Evolutionary conservation across 1,284 basidiomycete genomes (phyloP), one percentile per base, ranked within the genome.

Genomic region (Boletus sp.): DNA sequence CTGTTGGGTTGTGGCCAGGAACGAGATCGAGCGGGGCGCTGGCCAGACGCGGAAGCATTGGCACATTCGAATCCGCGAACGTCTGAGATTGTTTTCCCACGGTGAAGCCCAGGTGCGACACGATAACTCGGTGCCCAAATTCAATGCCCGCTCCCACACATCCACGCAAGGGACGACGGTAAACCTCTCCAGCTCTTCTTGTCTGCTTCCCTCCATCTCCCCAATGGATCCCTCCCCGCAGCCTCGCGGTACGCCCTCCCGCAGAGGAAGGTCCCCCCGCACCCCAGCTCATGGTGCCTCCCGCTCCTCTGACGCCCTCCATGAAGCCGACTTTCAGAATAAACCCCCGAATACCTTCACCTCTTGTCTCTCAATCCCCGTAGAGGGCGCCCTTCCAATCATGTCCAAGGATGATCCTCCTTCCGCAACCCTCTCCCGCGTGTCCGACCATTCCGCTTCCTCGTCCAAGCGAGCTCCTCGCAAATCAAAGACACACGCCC

Each of bases 401-500:
- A 47, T 60, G 10, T 44, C 54, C 8, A 55, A 55, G 34, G 65
- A 67, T 14, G 64, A 68, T 51, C 47, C 59, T 33, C 50, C 50
- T 2, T 49, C 57, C 32, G 50, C 50, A 25, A 35, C 62, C 5
- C 52, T 41, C 38, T 47, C 55, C 51, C 44, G 57, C 52, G 51
- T 49, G 44, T 50, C 58, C 46, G 67, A 61, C 57, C 65, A 59
- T 57, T 68, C 57, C 58, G 58, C 58, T 41, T 32, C 62, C 44
- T 58, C 54, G 43, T 75, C 76, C 43, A 80, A 78, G 68, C 77
- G 88, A 51, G 85, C 88, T 33, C 87, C 88, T 39, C 82, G 88
- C 64, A 90, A 90, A 75, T 89, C 87, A 57, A 91, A 91, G 76
- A 88, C 81, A 34, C 86, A 91, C 56, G 88, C 88, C 48, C 73